These are phyloP conservation scores for Flaveria robusta DNA, from an alignment of 129 eudicot species.

Conservation along the genomic window DNA sequence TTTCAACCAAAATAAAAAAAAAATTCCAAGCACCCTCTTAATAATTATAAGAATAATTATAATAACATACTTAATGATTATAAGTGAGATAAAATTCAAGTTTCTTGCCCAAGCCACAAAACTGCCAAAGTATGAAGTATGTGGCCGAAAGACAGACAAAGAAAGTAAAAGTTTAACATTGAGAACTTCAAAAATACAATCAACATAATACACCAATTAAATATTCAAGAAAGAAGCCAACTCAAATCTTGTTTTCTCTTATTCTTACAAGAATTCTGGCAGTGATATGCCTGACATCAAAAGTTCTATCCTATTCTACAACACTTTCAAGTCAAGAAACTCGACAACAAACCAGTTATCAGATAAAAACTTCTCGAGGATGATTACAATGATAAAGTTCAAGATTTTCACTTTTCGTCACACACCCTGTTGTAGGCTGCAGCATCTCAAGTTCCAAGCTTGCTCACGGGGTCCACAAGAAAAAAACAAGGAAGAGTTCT, in stretches of 20 bases:
- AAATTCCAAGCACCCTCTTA: too few species aligned
- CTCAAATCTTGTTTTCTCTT: conserved; percentile 21
- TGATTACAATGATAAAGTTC: neutral
- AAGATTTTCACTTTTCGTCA: conserved; percentile 15
- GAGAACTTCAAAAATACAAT: conserved; percentile 15
- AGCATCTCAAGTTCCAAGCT: conserved; percentile 14
- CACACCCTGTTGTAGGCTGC: neutral
- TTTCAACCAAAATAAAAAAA: too few species aligned
- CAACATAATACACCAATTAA: conserved; percentile 21
- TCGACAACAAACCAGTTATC: conserved; percentile 22
- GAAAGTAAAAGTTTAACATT: conserved; percentile 4
- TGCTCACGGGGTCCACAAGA: conserved; percentile 15
- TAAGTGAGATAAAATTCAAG: too few species aligned
- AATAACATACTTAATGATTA: too few species aligned
- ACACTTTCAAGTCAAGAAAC: conserved; percentile 3
- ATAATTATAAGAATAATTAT: too few species aligned
- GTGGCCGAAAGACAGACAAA: neutral
- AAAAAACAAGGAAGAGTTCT: neutral
- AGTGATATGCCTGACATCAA: conserved; percentile 26
- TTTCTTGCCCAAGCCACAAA: neutral
- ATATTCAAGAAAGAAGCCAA: conserved; percentile 25
- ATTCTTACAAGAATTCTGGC: conserved; percentile 29
- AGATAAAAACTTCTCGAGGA: conserved; percentile 30
- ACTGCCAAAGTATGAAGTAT: neutral
- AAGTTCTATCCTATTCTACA: conserved; percentile 25